phyloP scores from a whole-genome alignment of 805 yeast species.

The Isabelozyma pseudorhagii region DNA sequence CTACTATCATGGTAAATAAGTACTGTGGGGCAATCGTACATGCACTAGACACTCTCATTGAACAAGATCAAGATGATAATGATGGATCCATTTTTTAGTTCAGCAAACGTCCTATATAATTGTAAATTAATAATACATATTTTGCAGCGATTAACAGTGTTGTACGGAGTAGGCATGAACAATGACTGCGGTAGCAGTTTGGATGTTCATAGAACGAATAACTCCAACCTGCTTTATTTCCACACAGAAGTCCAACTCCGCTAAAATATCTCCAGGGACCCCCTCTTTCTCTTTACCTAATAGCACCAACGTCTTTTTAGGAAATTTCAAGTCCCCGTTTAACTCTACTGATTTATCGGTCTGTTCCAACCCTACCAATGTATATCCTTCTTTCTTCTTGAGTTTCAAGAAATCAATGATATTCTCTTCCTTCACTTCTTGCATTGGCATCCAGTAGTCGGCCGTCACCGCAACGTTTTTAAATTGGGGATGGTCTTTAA shows the following conservation, averaged over 20 bases:
- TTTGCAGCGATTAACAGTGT: constrained; percentile 40
- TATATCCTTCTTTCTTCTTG: constrained; percentile 74
- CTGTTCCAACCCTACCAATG: constrained; percentile 87
- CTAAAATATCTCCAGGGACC: constrained; percentile 78
- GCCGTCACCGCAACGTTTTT: constrained; percentile 91
- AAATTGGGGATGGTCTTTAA: constrained; percentile 66
- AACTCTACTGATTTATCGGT: constrained; percentile 84
- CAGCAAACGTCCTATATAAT: constrained; percentile 1
- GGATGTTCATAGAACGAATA: constrained; percentile 92
- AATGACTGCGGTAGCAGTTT: constrained; percentile 92
- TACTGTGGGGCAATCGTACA: constrained; percentile 62
- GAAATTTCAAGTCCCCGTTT: constrained; percentile 63
- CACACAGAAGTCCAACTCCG: constrained; percentile 80
- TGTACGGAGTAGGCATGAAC: constrained; percentile 85
- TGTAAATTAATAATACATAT: constrained; percentile 1
- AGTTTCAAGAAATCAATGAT: constrained; percentile 55
- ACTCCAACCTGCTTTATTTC: constrained; percentile 93
- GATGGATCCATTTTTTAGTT: constrained; percentile 24
- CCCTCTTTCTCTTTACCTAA: constrained; percentile 91
- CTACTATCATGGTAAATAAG: constrained; percentile 54
- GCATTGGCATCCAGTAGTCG: constrained; percentile 93
- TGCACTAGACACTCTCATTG: constrained; percentile 51
- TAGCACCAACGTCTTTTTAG: constrained; percentile 71
- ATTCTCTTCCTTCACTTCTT: constrained; percentile 60
- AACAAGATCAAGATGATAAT: constrained; percentile 30